Percentiles rank a stretch among this genome's conserved stretches.
Conservation (phyloP, 2,329 filamentous ascomycete species). For the Fusarium longipes region DNA sequence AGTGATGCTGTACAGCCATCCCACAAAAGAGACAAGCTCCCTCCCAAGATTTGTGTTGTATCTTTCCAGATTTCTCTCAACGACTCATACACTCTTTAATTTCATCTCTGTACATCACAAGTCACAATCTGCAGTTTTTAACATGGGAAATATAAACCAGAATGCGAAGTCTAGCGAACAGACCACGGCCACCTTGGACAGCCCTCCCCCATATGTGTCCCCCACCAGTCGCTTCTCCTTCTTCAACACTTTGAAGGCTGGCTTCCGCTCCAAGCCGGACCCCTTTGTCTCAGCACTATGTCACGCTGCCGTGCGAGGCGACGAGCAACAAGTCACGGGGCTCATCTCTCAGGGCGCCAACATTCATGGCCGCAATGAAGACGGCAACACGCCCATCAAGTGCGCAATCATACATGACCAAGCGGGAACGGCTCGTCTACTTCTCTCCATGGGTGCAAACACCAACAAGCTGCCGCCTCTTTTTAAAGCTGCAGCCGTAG, state of each 20-base stretch:
- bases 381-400: conserved; percentile 7
- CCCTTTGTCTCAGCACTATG: conserved; percentile 5
- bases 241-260: not conserved
- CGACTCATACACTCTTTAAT: fast-evolving
- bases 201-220: not conserved
- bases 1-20: not conserved
- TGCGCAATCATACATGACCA: not conserved
- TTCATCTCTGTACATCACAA: fast-evolving
- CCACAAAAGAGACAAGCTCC: not conserved
- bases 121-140: fast-evolving
- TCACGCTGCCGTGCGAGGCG: not conserved
- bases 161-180: not conserved
- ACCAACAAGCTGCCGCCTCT: not conserved
- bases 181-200: not conserved
- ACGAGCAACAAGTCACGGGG: conserved; percentile 4
- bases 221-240: not conserved
- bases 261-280: conserved; percentile 6
- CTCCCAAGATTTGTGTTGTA: not conserved
- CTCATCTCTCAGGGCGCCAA: not conserved
- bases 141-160: not conserved
- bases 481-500: not conserved
- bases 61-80: not conserved
- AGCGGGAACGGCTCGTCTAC: not conserved
- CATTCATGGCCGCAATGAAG: conserved; percentile 9
- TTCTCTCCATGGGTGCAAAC: conserved; percentile 1